Evolutionary conservation across 1,284 basidiomycete genomes (phyloP).

Genomic region (Ustanciosporium gigantosporum): DNA sequence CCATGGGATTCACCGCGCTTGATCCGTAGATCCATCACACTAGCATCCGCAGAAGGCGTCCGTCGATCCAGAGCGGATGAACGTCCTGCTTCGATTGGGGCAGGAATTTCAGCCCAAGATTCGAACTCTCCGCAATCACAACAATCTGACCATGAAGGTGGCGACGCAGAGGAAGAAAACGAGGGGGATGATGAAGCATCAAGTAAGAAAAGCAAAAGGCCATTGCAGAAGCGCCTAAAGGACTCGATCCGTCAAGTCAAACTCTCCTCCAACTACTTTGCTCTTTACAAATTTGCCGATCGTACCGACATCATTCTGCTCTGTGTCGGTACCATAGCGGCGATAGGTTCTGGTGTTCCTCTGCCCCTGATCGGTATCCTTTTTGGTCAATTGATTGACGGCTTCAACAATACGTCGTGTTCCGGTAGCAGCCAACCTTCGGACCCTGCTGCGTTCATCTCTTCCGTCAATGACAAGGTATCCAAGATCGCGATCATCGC

Average conservation of each 20-base stretch:
- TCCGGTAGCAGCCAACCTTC: slow-evolving; percentile 5
- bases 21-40: slow-evolving; percentile 4
- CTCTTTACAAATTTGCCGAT: slow-evolving; percentile 26
- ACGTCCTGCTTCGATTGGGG: too few species aligned
- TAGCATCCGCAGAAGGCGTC: background rate
- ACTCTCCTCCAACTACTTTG: slow-evolving; percentile 41
- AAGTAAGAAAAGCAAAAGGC: background rate
- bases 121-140: background rate
- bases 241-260: slow-evolving; percentile 7
- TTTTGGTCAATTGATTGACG: slow-evolving; percentile 51
- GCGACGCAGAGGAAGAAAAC: background rate
- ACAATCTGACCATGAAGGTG: background rate
- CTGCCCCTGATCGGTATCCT: slow-evolving; percentile 52
- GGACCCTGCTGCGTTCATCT: slow-evolving; percentile 26
- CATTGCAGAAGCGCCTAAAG: slow-evolving; percentile 1
- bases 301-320: slow-evolving; percentile 31
- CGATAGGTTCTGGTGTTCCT: slow-evolving; percentile 49
- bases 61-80: background rate
- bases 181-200: slow-evolving; percentile 1
- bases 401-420: slow-evolving; percentile 47
- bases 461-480: slow-evolving; percentile 44
- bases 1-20: slow-evolving; percentile 24
- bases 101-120: too few species aligned
- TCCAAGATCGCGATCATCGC: slow-evolving; percentile 46
- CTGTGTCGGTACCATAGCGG: slow-evolving; percentile 37